Percentiles rank a stretch among this genome's conserved stretches.
These are phyloP conservation scores for Fusarium ramigenum DNA, from an alignment of 2,329 filamentous ascomycete genomes.

Conservation along the genomic window DNA sequence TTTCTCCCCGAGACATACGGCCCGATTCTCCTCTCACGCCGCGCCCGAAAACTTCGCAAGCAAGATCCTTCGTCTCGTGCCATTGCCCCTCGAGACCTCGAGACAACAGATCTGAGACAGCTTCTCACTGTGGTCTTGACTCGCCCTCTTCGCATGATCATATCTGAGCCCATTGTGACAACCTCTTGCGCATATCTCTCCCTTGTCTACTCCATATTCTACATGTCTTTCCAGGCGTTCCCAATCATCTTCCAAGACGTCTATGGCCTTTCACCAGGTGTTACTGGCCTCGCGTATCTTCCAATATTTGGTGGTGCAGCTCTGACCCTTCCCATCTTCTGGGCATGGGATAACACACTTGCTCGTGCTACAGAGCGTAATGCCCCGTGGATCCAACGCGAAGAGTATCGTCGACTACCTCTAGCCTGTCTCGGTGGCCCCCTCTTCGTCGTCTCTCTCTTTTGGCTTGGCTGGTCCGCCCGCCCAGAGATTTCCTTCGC, in stretches of 20 bases:
- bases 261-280: constrained; percentile 71
- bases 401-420: constrained; percentile 76
- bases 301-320: constrained; percentile 72
- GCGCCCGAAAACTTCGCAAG: constrained; percentile 66
- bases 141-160: constrained; percentile 76
- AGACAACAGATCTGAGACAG: constrained; percentile 65
- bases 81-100: constrained; percentile 70
- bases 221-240: constrained; percentile 82
- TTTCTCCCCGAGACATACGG: constrained; percentile 73
- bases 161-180: constrained; percentile 77
- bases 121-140: constrained; percentile 76
- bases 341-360: constrained; percentile 71
- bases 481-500: constrained; percentile 59
- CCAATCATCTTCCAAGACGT: constrained; percentile 72
- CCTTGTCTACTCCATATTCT: constrained; percentile 72
- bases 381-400: constrained; percentile 66
- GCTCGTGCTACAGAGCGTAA: constrained; percentile 58
- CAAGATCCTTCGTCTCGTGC: constrained; percentile 61
- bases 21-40: constrained; percentile 64
- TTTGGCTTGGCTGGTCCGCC: constrained; percentile 71
- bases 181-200: constrained; percentile 76
- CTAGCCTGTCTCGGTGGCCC: constrained; percentile 77
- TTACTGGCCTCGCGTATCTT: constrained; percentile 74
- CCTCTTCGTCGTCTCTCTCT: constrained; percentile 64
- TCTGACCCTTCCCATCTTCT: constrained; percentile 68